Evolutionary conservation across 768 basidiomycete species (phyloP), one percentile per base, ranked within the genome.

Genomic region (Hericium alpestre): DNA sequence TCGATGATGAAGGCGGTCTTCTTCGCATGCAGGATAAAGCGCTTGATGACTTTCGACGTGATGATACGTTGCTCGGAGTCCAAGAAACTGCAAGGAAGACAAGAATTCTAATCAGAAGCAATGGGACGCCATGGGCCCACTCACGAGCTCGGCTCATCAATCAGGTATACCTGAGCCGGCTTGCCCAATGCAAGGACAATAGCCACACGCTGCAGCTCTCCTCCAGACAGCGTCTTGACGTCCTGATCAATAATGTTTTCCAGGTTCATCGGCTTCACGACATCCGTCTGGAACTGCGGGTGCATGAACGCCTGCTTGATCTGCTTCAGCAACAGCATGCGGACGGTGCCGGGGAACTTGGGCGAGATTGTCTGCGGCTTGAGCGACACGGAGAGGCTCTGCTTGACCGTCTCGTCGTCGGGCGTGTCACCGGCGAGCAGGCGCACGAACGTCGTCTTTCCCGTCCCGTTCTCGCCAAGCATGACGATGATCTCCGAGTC

Each of bases 51-150:
- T 69, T 97, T 95, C 68, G 87, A 86, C 16, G 95, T 90, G 62
- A 94, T 91, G 69, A 99, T 98, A 84, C 96, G 96, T 70, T 99
- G 96, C 69, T 99, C 96, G 37, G 95, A 97, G 69, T 99, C 96
- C 64, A 99, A 76, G 86, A 94, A 95, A 70, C 87, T 89, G 55
- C 10, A 56, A 53, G 32, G 32, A 38, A 27, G 13, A 32, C 43
- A 25, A 23, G 43, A 46, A 59, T 50, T 16, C 22, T 15, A n/a
- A 5, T 10, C 22, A n/a, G 9, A 16, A 8, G 49, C 2, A 23
- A 23, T 6, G 4, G 15, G 20, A 43, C 4, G 3, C 11, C 15
- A 9, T 1, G 40, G 20, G n/a, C 7, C 13, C 15, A 73, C 76
- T 64, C 64, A 84, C 83, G 79, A 81, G 72, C 83, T 85, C 2